Conservation (phyloP, 1,284 basidiomycete species). For the Tausonia pullulans region DNA sequence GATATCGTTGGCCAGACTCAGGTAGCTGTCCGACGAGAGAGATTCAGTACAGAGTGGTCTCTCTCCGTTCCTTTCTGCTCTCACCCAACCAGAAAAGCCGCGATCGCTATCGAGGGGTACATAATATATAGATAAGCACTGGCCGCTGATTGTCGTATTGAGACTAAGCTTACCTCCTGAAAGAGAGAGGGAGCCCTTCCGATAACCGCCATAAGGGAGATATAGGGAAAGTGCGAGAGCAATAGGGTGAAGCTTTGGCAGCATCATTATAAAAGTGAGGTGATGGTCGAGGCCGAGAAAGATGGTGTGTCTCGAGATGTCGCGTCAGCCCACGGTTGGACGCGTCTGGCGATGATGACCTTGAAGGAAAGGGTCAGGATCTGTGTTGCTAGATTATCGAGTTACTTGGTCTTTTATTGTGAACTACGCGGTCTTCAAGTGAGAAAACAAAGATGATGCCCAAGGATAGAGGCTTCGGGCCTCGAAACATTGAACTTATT, state of each 20-base stretch:
- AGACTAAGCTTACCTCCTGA: slow-evolving; percentile 23
- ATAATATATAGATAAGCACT: slow-evolving; percentile 28
- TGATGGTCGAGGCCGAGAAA: neutral
- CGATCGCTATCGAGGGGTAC: slow-evolving; percentile 56
- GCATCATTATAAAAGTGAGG: neutral
- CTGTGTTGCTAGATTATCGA: too few species aligned
- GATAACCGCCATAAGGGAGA: slow-evolving; percentile 44
- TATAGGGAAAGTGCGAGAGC: slow-evolving; percentile 38
- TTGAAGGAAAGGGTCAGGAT: too few species aligned
- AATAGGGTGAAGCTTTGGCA: slow-evolving; percentile 24
- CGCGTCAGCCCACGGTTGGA: too few species aligned
- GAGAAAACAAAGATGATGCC: too few species aligned
- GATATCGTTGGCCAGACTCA: slow-evolving; percentile 31
- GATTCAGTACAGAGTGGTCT: neutral
- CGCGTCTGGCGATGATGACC: too few species aligned
- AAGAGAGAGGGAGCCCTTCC: slow-evolving; percentile 35
- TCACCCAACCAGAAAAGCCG: slow-evolving; percentile 64
- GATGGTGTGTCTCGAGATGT: too few species aligned
- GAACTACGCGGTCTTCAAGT: too few species aligned
- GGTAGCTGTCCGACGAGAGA: slow-evolving; percentile 19
- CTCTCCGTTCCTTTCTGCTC: slow-evolving; percentile 32
- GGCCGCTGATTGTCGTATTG: neutral
- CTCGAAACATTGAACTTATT: too few species aligned
- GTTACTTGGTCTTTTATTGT: too few species aligned
- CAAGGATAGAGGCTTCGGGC: too few species aligned